Evolutionary conservation across 2,329 filamentous ascomycete genomes (phyloP).

Genomic region (Penicillium freii): DNA sequence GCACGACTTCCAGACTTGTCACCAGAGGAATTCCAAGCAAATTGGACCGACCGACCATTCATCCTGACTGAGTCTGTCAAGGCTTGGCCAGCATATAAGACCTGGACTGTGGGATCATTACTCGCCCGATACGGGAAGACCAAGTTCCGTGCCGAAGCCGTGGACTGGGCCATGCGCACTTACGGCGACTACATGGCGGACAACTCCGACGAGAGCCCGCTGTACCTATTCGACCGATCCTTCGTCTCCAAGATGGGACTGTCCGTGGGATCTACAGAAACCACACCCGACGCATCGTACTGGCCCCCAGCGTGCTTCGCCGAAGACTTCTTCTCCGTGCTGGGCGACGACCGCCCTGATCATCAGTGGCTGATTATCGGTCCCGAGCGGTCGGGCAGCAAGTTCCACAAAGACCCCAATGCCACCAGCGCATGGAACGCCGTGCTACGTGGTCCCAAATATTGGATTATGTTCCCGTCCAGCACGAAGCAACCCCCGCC

Average conservation of each 20-base stretch:
- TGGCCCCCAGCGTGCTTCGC: slow-evolving; percentile 83
- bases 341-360: slow-evolving; percentile 76
- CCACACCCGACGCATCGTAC: slow-evolving; percentile 59
- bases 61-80: slow-evolving; percentile 80
- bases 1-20: slow-evolving; percentile 65
- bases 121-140: slow-evolving; percentile 62
- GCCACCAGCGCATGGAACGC: slow-evolving; percentile 85
- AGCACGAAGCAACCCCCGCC: slow-evolving; percentile 62
- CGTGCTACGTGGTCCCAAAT: slow-evolving; percentile 83
- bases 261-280: slow-evolving; percentile 49
- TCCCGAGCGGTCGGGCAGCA: slow-evolving; percentile 81
- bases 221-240: slow-evolving; percentile 86
- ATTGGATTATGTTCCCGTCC: slow-evolving; percentile 98
- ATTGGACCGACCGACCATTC: slow-evolving; percentile 80
- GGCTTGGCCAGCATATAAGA: slow-evolving; percentile 71
- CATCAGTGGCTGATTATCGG: slow-evolving; percentile 92
- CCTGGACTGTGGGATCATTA: slow-evolving; percentile 72
- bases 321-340: slow-evolving; percentile 76
- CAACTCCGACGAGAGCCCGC: slow-evolving; percentile 78
- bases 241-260: slow-evolving; percentile 86
- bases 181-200: slow-evolving; percentile 81
- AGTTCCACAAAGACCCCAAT: slow-evolving; percentile 83
- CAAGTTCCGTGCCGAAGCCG: slow-evolving; percentile 83
- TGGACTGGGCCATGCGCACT: slow-evolving; percentile 82
- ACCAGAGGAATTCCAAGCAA: slow-evolving; percentile 68